Evolutionary conservation across 768 basidiomycete genomes (phyloP), one percentile per base, ranked within the genome.

Genomic region (Pisolithus orientalis): DNA sequence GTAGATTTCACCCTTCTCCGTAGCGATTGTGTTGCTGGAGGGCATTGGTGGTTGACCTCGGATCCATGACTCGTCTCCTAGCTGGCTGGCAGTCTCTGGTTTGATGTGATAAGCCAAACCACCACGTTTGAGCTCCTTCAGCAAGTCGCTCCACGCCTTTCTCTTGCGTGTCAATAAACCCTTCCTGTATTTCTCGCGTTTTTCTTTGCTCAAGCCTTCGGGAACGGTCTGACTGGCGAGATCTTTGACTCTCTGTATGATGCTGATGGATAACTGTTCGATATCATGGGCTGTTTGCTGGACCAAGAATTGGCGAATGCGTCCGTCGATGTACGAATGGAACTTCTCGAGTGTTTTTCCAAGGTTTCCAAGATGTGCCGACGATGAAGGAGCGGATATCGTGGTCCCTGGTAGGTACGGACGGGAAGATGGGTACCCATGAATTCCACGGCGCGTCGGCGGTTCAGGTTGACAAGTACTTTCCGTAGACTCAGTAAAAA

Each of bases 101-200:
- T 85, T 88, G 47, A 90, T 70, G 49, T 80, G 87, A 39, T 74
- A 68, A 0, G 90, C 74, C 49, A 97, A 75, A 17, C 96, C 96
- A 17, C 80, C 73, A 1, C 80, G 77, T 65, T 90, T 90, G 49
- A 96, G 72, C 62, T 94, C 92, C 67, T 93, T 95, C 56, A 96
- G 72, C 17, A 96, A 74, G 63, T 98, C 94, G 27, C 87, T 84
- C 80, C 86, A 92, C 0, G 94, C 94, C 62, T 90, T 90, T 55
- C 88, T 75, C 72, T 98, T 99, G 45, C 90, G 80, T 4, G 80
- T 79, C 39, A 88, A 73, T 9, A 97, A 69, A 21, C 83, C 80
- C 65, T 94, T 94, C 49, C 70, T 75, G 57, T 77, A 79, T 70
- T 82, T 89, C 53, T 70, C 79, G 54, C 75, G 80, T 59, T 72